These are phyloP conservation scores for Cyclanthera cordifolia DNA, from an alignment of 306 rosid species.

Conservation along the genomic window DNA sequence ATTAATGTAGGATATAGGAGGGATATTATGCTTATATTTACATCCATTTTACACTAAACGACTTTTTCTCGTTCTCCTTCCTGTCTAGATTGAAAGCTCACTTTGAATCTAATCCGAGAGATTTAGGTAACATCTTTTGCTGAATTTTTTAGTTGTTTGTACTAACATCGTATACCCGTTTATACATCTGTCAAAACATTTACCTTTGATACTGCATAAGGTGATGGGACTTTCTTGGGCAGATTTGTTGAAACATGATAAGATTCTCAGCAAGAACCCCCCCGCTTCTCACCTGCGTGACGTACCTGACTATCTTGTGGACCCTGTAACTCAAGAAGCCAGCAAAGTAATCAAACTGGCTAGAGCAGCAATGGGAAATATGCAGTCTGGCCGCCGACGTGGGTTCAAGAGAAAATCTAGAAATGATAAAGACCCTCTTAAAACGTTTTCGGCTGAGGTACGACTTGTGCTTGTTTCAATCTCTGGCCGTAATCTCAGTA, in stretches of 20 bases:
- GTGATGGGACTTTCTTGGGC: slow-evolving; percentile 21
- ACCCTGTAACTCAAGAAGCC: slow-evolving; percentile 69
- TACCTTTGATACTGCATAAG: slow-evolving; percentile 3
- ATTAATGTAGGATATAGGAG: neutral
- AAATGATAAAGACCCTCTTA: slow-evolving; percentile 47
- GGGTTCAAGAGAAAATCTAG: slow-evolving; percentile 37
- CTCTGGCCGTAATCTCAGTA: neutral
- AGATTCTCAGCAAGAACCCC: slow-evolving; percentile 77
- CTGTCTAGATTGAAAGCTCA: slow-evolving; percentile 58
- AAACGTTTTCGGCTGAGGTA: slow-evolving; percentile 43
- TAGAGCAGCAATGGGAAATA: slow-evolving; percentile 57
- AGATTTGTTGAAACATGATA: slow-evolving; percentile 89
- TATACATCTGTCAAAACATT: too few species aligned
- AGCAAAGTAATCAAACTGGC: slow-evolving; percentile 59
- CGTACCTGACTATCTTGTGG: slow-evolving; percentile 74
- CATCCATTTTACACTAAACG: neutral
- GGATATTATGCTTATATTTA: neutral
- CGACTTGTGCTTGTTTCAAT: neutral
- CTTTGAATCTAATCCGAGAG: slow-evolving; percentile 62
- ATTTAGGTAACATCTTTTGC: slow-evolving; percentile 43
- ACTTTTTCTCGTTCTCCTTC: slow-evolving; percentile 11
- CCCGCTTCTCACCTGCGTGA: slow-evolving; percentile 72
- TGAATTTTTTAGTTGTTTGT: slow-evolving; percentile 10
- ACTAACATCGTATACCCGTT: neutral
- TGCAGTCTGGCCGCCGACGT: slow-evolving; percentile 19